phyloP scores from a whole-genome alignment of 2,329 filamentous ascomycete species.

The Microascus cirrosus region DNA sequence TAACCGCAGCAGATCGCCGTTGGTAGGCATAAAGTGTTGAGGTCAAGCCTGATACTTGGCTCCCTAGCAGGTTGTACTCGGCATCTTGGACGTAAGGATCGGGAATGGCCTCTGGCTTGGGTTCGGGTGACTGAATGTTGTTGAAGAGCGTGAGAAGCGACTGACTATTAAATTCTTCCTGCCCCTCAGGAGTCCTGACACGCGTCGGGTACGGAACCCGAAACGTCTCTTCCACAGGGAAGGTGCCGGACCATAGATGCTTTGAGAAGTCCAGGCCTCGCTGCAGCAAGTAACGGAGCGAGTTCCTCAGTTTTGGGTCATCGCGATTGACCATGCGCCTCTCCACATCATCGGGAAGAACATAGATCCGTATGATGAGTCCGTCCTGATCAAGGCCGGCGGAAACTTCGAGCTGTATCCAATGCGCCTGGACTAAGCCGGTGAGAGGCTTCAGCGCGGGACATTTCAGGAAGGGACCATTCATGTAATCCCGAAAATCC shows the following conservation, averaged over 20 bases:
- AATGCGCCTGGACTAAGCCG: conserved; percentile 22
- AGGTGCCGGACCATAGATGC: conserved; percentile 32
- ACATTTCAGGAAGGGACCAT: conserved; percentile 16
- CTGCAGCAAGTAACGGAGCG: conserved; percentile 35
- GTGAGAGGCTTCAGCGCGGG: conserved; percentile 12
- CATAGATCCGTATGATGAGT: conserved; percentile 40
- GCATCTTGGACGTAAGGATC: conserved; percentile 40
- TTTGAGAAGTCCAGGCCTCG: conserved; percentile 42
- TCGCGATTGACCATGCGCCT: conserved; percentile 39
- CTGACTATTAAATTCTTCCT: neutral
- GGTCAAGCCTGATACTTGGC: conserved; percentile 42
- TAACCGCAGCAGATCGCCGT: conserved; percentile 64
- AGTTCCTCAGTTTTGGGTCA: conserved; percentile 28
- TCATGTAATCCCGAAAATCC: conserved; percentile 8
- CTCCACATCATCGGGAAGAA: conserved; percentile 56
- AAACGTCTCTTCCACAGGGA: neutral
- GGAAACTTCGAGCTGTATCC: conserved; percentile 32
- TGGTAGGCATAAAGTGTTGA: conserved; percentile 71
- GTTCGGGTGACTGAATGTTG: conserved; percentile 55
- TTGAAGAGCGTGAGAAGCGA: conserved; percentile 61
- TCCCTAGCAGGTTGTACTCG: conserved; percentile 43
- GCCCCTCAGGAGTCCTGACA: neutral
- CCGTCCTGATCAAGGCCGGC: conserved; percentile 8
- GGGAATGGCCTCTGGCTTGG: conserved; percentile 33
- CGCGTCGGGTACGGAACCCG: neutral